Percentiles rank a stretch among this genome's conserved stretches.
Conservation (phyloP, 352 stramenopile species). For the Phytophthora aleatoria region DNA sequence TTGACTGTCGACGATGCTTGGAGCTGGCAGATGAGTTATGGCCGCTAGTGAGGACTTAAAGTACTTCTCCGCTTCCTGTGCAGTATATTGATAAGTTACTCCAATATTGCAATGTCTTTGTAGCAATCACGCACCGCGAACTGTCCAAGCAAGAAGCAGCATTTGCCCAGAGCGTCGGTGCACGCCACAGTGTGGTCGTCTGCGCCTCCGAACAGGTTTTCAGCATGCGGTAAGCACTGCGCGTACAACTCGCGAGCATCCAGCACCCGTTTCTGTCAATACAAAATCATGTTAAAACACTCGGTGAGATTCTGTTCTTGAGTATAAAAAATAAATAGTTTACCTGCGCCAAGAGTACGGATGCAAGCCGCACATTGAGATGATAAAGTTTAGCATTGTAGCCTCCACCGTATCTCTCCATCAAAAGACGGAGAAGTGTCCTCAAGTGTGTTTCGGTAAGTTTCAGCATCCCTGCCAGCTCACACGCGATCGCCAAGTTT, state of each 20-base stretch:
- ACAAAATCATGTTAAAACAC: not conserved
- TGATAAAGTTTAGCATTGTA: conserved; percentile 58
- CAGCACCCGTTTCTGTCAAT: conserved; percentile 42
- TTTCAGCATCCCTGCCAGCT: conserved; percentile 9
- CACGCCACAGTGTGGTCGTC: conserved; percentile 36
- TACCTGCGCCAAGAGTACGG: conserved; percentile 52
- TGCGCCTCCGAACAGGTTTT: conserved; percentile 28
- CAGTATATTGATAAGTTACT: not conserved
- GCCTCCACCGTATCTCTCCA: conserved; percentile 45
- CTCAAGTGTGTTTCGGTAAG: conserved; percentile 37
- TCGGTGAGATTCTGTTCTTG: not conserved
- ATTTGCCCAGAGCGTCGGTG: conserved; percentile 55
- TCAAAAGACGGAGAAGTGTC: conserved; percentile 20
- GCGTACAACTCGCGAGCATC: conserved; percentile 44
- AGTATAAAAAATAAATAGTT: not conserved
- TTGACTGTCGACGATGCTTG: not conserved
- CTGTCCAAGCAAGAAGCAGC: conserved; percentile 56
- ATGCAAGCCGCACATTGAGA: conserved; percentile 40
- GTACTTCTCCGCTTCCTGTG: conserved; percentile 46
- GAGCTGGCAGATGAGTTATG: conserved; percentile 12
- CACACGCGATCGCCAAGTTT: conserved; percentile 51
- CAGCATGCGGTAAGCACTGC: conserved; percentile 37
- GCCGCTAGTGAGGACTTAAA: conserved; percentile 46
- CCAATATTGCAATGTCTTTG: not conserved
- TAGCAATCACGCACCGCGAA: conserved; percentile 42